phyloP scores from a whole-genome alignment of 768 basidiomycete genomes.

The Russula lepida region DNA sequence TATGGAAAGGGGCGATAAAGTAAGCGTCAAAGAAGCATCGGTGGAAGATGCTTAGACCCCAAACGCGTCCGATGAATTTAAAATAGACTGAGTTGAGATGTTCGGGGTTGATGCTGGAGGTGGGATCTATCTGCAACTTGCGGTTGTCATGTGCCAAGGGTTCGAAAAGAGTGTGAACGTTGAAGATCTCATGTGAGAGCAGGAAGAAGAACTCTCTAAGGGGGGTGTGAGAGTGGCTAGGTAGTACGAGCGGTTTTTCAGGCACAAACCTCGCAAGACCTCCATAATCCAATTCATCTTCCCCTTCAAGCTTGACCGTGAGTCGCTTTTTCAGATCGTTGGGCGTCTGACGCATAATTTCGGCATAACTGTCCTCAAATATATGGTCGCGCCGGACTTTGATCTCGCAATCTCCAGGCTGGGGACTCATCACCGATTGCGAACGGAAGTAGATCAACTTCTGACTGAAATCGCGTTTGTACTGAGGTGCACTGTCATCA shows the following conservation, averaged over 20 bases:
- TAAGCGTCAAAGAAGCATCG: constrained; percentile 98
- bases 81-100: constrained; percentile 99
- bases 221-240: constrained; percentile 5
- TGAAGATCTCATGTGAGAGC: constrained; percentile 99
- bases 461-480: constrained; percentile 98
- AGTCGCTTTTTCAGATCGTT: constrained; percentile 96
- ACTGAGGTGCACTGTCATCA: constrained; percentile 95
- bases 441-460: constrained; percentile 99
- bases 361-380: constrained; percentile 98
- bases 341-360: constrained; percentile 98
- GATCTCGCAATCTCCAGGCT: constrained; percentile 98
- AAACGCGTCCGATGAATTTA: constrained; percentile 96
- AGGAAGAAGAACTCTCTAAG: constrained; percentile 98
- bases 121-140: constrained; percentile 98
- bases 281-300: constrained; percentile 98
- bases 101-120: constrained; percentile 95
- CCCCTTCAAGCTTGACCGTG: constrained; percentile 99
- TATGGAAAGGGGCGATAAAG: constrained; percentile 99
- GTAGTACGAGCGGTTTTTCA: not conserved
- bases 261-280: constrained; percentile 78
- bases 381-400: constrained; percentile 97
- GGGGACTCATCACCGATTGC: constrained; percentile 95
- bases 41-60: constrained; percentile 97
- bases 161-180: constrained; percentile 99
- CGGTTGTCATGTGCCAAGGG: constrained; percentile 99